These are phyloP conservation scores for Erodium moschatum DNA, from an alignment of 441 rosid genomes.

Conservation along the genomic window DNA sequence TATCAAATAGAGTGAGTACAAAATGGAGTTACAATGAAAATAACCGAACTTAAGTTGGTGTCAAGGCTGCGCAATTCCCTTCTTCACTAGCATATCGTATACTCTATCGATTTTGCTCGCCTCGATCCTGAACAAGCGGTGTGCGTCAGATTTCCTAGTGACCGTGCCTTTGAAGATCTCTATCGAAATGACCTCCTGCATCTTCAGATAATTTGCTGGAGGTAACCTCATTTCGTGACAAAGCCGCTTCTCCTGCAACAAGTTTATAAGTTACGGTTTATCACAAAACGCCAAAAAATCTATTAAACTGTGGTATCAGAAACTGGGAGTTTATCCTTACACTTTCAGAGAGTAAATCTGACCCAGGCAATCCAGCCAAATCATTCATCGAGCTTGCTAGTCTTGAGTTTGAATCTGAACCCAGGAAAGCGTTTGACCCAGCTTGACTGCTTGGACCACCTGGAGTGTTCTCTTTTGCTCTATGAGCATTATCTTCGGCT, in stretches of 20 bases:
- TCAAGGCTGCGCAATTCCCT: conserved; percentile 78
- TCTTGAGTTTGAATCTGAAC: conserved; percentile 32
- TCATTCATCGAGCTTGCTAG: conserved; percentile 47
- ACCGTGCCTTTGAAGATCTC: conserved; percentile 71
- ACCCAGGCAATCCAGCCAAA: conserved; percentile 49
- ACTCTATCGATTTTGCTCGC: conserved; percentile 71
- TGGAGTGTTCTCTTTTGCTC: conserved; percentile 56
- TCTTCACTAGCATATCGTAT: conserved; percentile 81
- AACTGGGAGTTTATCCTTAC: conserved; percentile 31
- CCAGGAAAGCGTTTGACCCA: conserved; percentile 32
- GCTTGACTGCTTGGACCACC: conserved; percentile 41
- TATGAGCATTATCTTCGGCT: conserved; percentile 59
- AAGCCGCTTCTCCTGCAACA: conserved; percentile 25
- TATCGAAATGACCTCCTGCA: conserved; percentile 69
- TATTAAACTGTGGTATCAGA: background rate
- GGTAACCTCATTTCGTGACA: conserved; percentile 46
- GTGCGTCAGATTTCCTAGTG: conserved; percentile 65
- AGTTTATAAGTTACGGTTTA: background rate
- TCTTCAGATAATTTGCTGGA: conserved; percentile 65
- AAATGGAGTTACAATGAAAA: background rate
- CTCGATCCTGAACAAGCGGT: conserved; percentile 66
- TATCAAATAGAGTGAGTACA: background rate
- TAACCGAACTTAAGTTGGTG: background rate
- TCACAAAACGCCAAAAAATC: too few species aligned
- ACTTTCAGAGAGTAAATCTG: conserved; percentile 67